Conservation (phyloP, 2,329 filamentous ascomycete genomes). For the Fusarium setosum region DNA sequence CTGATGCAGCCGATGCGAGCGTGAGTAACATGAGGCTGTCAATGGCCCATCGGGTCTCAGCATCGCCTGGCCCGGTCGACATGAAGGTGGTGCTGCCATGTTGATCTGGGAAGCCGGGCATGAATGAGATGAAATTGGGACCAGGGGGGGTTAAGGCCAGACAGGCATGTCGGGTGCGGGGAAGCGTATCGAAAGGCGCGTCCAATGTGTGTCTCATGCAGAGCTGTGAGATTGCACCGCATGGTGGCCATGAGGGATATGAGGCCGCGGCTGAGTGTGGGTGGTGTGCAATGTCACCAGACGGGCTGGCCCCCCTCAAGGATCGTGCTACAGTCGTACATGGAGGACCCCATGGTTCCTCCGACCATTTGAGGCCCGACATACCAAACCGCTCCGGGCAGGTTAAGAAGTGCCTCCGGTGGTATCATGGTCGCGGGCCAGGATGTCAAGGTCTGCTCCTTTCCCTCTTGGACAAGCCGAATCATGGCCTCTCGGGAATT, state of each 20-base stretch:
- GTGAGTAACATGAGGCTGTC: conserved; percentile 35
- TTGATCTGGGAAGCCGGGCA: conserved; percentile 33
- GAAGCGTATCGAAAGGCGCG: conserved; percentile 28
- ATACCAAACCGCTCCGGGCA: conserved; percentile 11
- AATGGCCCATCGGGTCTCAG: conserved; percentile 33
- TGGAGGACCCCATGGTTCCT: conserved; percentile 14
- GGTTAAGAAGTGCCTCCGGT: not conserved
- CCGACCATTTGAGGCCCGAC: conserved; percentile 16
- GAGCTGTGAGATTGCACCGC: conserved; percentile 39
- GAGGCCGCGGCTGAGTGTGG: conserved; percentile 33
- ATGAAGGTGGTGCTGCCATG: conserved; percentile 23
- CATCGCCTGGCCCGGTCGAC: conserved; percentile 12
- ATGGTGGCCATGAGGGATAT: conserved; percentile 10
- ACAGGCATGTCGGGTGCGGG: conserved; percentile 36
- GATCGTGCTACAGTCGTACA: conserved; percentile 26
- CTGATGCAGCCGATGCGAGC: conserved; percentile 25
- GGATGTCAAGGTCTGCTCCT: not conserved
- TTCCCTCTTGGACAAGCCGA: not conserved
- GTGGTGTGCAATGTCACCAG: conserved; percentile 30
- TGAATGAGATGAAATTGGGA: conserved; percentile 16
- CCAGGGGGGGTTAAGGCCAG: conserved; percentile 25
- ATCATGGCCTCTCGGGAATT: conserved; percentile 3
- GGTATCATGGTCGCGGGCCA: not conserved
- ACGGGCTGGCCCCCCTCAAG: conserved; percentile 15
- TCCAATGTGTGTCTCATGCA: conserved; percentile 27